phyloP scores from a whole-genome alignment of 2,329 filamentous ascomycete genomes.

The Didymella sp. region DNA sequence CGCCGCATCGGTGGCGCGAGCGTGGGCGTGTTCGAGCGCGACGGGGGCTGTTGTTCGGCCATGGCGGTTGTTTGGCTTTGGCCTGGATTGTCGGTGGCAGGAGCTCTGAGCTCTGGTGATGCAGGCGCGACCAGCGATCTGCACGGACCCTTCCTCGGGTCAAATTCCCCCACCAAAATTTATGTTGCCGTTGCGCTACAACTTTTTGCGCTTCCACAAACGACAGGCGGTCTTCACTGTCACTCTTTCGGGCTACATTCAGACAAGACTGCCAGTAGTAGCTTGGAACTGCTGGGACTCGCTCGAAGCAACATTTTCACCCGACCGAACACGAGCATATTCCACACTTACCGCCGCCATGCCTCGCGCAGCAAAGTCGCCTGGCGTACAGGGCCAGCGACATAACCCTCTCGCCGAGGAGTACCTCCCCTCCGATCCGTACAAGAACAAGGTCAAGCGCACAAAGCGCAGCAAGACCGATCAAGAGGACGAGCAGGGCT shows the following conservation, averaged over 20 bases:
- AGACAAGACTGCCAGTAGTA: neutral
- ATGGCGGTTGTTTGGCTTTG: conserved; percentile 27
- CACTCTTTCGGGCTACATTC: neutral
- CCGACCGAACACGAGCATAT: neutral
- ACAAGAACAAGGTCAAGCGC: conserved; percentile 72
- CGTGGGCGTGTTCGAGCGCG: conserved; percentile 48
- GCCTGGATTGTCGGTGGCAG: neutral
- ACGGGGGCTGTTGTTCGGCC: conserved; percentile 45
- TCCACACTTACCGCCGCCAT: conserved; percentile 56
- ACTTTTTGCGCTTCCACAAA: conserved; percentile 11
- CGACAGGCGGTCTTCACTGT: neutral
- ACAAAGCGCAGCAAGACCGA: conserved; percentile 64
- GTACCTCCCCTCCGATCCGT: conserved; percentile 73
- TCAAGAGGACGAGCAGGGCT: conserved; percentile 69
- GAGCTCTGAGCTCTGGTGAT: neutral
- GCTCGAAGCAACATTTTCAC: neutral
- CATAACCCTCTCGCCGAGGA: conserved; percentile 95
- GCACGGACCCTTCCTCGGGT: neutral
- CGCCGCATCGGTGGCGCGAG: conserved; percentile 65
- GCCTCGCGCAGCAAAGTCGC: conserved; percentile 75
- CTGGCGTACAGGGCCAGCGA: conserved; percentile 66
- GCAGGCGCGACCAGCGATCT: neutral
- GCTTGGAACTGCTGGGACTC: too few species aligned
- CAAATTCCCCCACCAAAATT: conserved; percentile 26
- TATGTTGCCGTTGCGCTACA: conserved; percentile 14